These are phyloP conservation scores for Penicillium sclerotiorum DNA, from an alignment of 2,329 filamentous ascomycete genomes.

Conservation along the genomic window DNA sequence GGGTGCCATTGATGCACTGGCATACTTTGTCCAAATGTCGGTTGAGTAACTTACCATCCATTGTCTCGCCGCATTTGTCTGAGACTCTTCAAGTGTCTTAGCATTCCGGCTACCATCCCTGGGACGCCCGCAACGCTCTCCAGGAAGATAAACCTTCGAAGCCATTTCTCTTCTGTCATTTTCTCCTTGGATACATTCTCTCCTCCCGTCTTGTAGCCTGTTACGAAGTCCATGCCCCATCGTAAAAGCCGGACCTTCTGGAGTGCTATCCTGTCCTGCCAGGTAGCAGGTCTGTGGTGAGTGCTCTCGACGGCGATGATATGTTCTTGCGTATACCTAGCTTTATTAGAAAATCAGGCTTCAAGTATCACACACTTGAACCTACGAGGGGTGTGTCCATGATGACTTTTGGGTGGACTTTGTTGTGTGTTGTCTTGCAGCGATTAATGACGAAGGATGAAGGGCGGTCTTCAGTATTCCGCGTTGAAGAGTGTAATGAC, in stretches of 20 bases:
- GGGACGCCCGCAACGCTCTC: constrained; percentile 94
- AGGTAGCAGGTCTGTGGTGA: constrained; percentile 19
- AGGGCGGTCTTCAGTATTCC: background rate
- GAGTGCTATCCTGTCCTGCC: constrained; percentile 79
- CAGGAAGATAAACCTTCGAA: constrained; percentile 87
- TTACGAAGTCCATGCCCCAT: constrained; percentile 78
- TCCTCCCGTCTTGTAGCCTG: constrained; percentile 71
- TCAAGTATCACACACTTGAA: background rate
- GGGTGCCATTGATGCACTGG: constrained; percentile 1
- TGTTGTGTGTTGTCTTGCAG: background rate
- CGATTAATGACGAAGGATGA: background rate
- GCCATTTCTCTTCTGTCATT: constrained; percentile 86
- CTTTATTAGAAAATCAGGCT: background rate
- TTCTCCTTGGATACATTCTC: constrained; percentile 49
- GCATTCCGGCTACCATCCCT: constrained; percentile 95
- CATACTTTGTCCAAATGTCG: background rate
- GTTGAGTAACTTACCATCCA: constrained; percentile 63
- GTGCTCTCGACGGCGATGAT: background rate
- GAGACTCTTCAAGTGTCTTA: constrained; percentile 83
- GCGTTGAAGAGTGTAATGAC: background rate
- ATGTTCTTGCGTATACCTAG: background rate
- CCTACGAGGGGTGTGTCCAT: background rate
- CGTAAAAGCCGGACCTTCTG: constrained; percentile 74
- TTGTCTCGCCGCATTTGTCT: constrained; percentile 88
- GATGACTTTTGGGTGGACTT: background rate